A percentile compares a stretch with the other conserved stretches of the same genome.
Evolutionary conservation across 306 rosid species (phyloP).

Genomic region (Cucurbita ficifolia): DNA sequence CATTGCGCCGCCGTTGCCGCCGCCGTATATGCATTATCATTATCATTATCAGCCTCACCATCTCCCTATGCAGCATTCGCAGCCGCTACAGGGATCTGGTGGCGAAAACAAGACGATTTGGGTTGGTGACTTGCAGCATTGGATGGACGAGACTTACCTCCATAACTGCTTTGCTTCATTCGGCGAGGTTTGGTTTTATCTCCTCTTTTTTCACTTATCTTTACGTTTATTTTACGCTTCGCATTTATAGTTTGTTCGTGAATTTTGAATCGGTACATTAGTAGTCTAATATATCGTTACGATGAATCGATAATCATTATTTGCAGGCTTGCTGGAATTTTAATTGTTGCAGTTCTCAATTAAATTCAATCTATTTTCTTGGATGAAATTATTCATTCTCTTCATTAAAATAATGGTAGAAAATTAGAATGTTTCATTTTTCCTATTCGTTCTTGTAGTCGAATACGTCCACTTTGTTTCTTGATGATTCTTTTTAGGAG

Average conservation of each 20-base stretch:
- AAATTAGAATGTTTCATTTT: neutral
- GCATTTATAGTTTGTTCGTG: neutral
- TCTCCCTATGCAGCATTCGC: constrained; percentile 35
- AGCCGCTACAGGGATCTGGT: constrained; percentile 40
- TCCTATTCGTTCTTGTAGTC: neutral
- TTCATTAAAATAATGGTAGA: neutral
- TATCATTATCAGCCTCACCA: constrained; percentile 49
- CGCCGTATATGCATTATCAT: constrained; percentile 61
- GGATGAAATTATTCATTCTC: neutral
- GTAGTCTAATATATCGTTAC: neutral
- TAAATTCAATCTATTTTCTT: neutral
- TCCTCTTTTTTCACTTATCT: neutral
- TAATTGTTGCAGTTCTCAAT: neutral
- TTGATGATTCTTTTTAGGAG: neutral
- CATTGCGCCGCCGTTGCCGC: constrained; percentile 32
- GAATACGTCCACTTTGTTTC: neutral
- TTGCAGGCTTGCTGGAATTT: neutral
- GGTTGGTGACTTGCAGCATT: constrained; percentile 86
- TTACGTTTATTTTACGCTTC: neutral
- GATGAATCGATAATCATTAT: neutral
- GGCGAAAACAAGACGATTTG: constrained; percentile 71
- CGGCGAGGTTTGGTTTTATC: constrained; percentile 29
- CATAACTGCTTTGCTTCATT: constrained; percentile 69
- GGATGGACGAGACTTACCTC: constrained; percentile 93
- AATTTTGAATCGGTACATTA: neutral